phyloP scores from a whole-genome alignment of 495 filamentous ascomycete genomes.

The Aspergillus egyptiacus region DNA sequence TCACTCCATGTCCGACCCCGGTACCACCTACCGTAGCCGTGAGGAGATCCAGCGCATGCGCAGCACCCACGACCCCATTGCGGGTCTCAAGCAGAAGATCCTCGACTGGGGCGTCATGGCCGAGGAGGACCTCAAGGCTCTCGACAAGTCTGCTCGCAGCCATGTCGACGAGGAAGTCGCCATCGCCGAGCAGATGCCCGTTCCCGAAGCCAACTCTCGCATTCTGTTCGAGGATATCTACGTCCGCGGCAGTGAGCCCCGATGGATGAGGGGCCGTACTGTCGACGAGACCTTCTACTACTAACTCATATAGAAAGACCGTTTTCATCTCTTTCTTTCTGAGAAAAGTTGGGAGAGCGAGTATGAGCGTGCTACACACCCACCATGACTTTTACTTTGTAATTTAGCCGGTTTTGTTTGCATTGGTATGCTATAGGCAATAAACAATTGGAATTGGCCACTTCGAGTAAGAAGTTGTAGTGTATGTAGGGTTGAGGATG shows the following conservation, averaged over 20 bases:
- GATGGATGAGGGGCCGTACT: conserved; percentile 82
- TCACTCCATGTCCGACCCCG: conserved; percentile 98
- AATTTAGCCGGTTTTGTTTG: conserved; percentile 31
- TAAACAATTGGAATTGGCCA: conserved; percentile 18
- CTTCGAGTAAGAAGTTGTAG: background rate
- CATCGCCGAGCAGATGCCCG: conserved; percentile 77
- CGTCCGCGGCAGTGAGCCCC: conserved; percentile 82
- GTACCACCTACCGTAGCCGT: conserved; percentile 97
- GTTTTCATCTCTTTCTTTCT: background rate
- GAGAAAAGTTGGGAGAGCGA: background rate
- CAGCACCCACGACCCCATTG: conserved; percentile 95
- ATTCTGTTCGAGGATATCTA: conserved; percentile 97
- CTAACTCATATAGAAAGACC: conserved; percentile 21
- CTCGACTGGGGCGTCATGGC: conserved; percentile 87
- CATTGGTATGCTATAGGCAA: conserved; percentile 17
- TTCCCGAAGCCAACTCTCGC: conserved; percentile 67
- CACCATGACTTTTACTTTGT: conserved; percentile 23
- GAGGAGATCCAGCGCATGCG: conserved; percentile 99
- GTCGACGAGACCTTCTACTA: conserved; percentile 95
- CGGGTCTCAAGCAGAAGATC: conserved; percentile 95
- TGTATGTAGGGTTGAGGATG: background rate
- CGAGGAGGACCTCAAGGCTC: conserved; percentile 93
- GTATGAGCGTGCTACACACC: conserved; percentile 5
- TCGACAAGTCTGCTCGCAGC: conserved; percentile 86
- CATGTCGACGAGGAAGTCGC: conserved; percentile 86